phyloP scores from a whole-genome alignment of 2,329 filamentous ascomycete species.

The Talaromyces sp. region DNA sequence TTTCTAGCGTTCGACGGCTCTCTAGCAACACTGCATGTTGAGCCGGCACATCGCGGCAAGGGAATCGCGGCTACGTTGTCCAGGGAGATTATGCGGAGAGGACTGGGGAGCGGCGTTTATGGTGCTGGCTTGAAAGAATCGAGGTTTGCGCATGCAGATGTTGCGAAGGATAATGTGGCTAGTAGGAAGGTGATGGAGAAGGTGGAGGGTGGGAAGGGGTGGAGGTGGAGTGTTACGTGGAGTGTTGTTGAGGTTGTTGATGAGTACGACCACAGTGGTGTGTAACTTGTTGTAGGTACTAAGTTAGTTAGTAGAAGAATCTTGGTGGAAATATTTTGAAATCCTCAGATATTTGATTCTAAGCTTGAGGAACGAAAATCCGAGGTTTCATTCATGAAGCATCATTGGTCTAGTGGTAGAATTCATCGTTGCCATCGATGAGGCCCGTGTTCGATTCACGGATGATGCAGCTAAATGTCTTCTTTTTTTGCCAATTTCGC shows the following conservation, averaged over 20 bases:
- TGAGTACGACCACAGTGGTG: no score
- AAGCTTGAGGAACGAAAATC: background rate
- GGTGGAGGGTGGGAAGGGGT: slow-evolving; percentile 37
- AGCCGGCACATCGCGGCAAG: slow-evolving; percentile 39
- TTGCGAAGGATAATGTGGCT: slow-evolving; percentile 32
- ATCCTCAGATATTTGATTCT: no score
- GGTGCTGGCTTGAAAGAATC: slow-evolving; percentile 18
- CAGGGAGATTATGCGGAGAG: slow-evolving; percentile 32
- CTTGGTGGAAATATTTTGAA: background rate
- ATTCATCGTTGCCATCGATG: slow-evolving; percentile 24
- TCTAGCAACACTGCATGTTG: slow-evolving; percentile 39
- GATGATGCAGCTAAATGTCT: slow-evolving; percentile 17
- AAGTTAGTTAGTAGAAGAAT: background rate
- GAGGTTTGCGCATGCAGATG: slow-evolving; percentile 39
- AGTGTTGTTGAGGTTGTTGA: slow-evolving; percentile 33
- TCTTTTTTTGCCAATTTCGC: background rate
- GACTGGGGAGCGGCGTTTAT: slow-evolving; percentile 21
- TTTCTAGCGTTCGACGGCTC: slow-evolving; percentile 39
- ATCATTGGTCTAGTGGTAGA: slow-evolving; percentile 24
- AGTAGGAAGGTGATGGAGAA: slow-evolving; percentile 46
- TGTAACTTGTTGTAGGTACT: no score
- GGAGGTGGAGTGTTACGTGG: slow-evolving; percentile 37
- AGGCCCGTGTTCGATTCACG: slow-evolving; percentile 24
- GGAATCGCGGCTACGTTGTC: slow-evolving; percentile 34
- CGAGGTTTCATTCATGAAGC: slow-evolving; percentile 2